A percentile compares a stretch with the other conserved stretches of the same genome.
Evolutionary conservation across 1,284 basidiomycete genomes (phyloP).

Genomic region (Grifola frondosa): DNA sequence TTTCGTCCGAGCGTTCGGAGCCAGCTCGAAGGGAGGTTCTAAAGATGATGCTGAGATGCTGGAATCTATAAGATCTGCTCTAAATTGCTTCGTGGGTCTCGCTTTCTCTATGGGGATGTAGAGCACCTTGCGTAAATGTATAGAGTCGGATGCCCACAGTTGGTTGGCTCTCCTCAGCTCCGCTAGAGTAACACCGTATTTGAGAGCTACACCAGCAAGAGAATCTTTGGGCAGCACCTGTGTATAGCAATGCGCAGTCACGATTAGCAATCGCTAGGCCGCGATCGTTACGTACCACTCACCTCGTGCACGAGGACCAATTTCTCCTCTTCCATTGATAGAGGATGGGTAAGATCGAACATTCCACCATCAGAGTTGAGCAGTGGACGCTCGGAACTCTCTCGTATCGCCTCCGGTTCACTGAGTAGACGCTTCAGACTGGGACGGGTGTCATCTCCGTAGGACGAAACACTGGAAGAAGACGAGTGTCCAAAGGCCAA

Average conservation of each 20-base stretch:
- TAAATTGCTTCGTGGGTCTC: conserved; percentile 30
- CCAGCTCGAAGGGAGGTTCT: neutral
- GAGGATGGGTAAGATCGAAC: neutral
- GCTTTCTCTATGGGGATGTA: conserved; percentile 68
- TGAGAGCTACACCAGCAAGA: conserved; percentile 80
- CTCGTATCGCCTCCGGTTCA: conserved; percentile 10
- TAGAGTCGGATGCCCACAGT: conserved; percentile 86
- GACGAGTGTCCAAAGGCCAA: conserved; percentile 11
- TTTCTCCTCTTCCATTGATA: conserved; percentile 37
- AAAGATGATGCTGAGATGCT: conserved; percentile 8
- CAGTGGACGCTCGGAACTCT: neutral
- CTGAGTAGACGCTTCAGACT: conserved; percentile 30
- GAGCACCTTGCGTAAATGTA: conserved; percentile 81
- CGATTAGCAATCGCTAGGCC: neutral
- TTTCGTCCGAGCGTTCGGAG: neutral
- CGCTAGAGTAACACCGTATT: conserved; percentile 81
- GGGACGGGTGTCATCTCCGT: conserved; percentile 31
- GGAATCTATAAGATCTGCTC: conserved; percentile 9
- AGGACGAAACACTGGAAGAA: conserved; percentile 13
- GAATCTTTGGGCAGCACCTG: conserved; percentile 77
- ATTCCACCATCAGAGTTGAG: neutral
- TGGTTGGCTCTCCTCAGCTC: conserved; percentile 87
- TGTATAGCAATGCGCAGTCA: neutral
- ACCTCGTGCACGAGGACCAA: conserved; percentile 60
- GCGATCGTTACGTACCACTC: conserved; percentile 10